Base-by-base conservation (phyloP, 768 basidiomycete species). In the Boletellus emodensis region DNA sequence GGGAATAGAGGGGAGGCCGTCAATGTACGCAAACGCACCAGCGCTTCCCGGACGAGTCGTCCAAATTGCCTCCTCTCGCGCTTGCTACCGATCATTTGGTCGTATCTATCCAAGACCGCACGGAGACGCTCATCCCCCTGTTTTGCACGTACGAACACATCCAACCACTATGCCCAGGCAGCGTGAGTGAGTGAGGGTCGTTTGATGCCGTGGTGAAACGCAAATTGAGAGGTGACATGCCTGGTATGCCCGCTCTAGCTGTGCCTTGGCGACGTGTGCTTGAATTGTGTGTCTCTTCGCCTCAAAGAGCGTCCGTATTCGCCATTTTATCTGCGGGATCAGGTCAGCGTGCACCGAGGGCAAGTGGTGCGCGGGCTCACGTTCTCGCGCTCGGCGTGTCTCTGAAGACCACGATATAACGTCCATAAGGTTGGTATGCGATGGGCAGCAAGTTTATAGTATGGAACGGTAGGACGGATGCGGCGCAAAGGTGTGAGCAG, bases 371-470 rank as follows among this genome's bases (percentile, higher is more conserved):
- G 1, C 63, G 1, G 18, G 15, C 80, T 48, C 57, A 88, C 86
- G 61, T 79, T 72, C 24, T 78, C 74, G 13, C 74, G 74, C 1
- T 81, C 78, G 6, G 86, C 75, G 36, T 75, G 59, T 26, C 75
- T 70, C 42, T 89, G 66, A 13, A 94, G 73, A 4, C 81, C 80
- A 18, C 90, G 77, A 64, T 93, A 94, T 5, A 94, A 70, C 0
- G 74, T 66, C 86, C 88, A 90, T 58, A 87, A 65, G 0, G 89
- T 91, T 3, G 92, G 90, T 24, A 84, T 67, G 18, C 84, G 79
- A 64, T 94, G 92, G 0, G 83, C 84, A 0, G 75, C 72, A 24
- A 91, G 82, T 43, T 78, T 63, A 60, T 76, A 90, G 59, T 91
- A 88, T 3, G 86, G 82, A 3, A 79, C 74, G 18, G 75, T 73